Percentiles rank a stretch among this genome's conserved stretches.
Conservation (phyloP, 106 monocot genomes). For the Ottelia alismoides region DNA sequence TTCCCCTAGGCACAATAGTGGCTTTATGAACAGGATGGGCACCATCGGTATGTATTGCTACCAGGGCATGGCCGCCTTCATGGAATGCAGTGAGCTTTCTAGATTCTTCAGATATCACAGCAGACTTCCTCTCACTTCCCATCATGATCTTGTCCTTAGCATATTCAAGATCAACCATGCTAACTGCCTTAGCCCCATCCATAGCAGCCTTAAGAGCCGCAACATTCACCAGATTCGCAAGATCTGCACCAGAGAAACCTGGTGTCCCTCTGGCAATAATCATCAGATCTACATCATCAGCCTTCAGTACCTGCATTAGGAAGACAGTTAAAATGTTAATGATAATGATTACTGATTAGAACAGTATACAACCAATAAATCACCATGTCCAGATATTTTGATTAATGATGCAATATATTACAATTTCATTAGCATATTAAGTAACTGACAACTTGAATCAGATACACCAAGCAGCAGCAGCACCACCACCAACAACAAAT, state of each 20-base stretch:
- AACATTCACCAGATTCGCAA: slow-evolving; percentile 89
- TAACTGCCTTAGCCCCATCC: slow-evolving; percentile 96
- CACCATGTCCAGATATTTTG: too few species aligned
- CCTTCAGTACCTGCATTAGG: slow-evolving; percentile 78
- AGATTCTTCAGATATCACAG: slow-evolving; percentile 82
- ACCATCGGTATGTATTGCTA: slow-evolving; percentile 88
- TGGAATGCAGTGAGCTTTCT: slow-evolving; percentile 87
- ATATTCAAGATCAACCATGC: slow-evolving; percentile 80
- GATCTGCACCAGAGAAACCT: slow-evolving; percentile 98
- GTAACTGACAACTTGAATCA: too few species aligned
- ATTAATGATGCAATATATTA: too few species aligned
- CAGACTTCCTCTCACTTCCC: slow-evolving; percentile 97
- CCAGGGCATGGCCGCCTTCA: slow-evolving; percentile 98
- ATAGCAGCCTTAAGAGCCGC: slow-evolving; percentile 97
- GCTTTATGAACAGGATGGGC: slow-evolving; percentile 87
- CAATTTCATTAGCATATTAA: too few species aligned
- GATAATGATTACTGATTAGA: too few species aligned
- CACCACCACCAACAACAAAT: too few species aligned
- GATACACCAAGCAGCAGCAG: too few species aligned
- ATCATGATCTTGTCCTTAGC: slow-evolving; percentile 99
- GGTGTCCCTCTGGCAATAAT: slow-evolving; percentile 94
- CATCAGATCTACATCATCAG: slow-evolving; percentile 86
- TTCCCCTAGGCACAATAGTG: slow-evolving; percentile 88
- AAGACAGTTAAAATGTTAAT: too few species aligned
- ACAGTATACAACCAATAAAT: too few species aligned